Evolutionary conservation across 2,329 filamentous ascomycete genomes (phyloP).

Genomic region (Ceratocystis huliohia): DNA sequence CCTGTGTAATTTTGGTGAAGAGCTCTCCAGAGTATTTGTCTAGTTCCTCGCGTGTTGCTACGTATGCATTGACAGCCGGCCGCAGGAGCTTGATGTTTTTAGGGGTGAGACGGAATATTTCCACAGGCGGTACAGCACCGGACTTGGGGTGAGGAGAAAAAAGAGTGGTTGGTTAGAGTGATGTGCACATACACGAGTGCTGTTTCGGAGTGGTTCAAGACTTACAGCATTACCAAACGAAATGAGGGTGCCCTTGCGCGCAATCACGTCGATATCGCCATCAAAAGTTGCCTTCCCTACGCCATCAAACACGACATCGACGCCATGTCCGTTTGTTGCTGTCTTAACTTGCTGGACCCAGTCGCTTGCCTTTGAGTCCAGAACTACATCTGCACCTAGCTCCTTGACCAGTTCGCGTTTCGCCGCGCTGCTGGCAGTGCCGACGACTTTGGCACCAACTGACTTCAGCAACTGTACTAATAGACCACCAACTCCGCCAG

Average conservation of each 20-base stretch:
- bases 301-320: constrained; percentile 69
- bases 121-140: constrained; percentile 61
- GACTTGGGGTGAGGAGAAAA: constrained; percentile 28
- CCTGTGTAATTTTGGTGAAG: constrained; percentile 55
- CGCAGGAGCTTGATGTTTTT: constrained; percentile 70
- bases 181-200: neutral
- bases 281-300: constrained; percentile 82
- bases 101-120: constrained; percentile 42
- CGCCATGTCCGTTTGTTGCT: constrained; percentile 60
- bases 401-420: constrained; percentile 58
- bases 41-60: constrained; percentile 56
- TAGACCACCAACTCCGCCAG: constrained; percentile 66
- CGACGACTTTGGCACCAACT: constrained; percentile 66
- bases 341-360: constrained; percentile 48
- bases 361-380: constrained; percentile 40
- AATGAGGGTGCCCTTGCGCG: constrained; percentile 62
- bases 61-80: constrained; percentile 60
- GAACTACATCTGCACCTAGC: constrained; percentile 57
- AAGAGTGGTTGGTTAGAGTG: neutral
- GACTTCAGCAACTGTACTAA: constrained; percentile 61
- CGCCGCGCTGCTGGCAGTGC: constrained; percentile 59
- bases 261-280: constrained; percentile 57
- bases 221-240: constrained; percentile 69
- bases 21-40: constrained; percentile 58
- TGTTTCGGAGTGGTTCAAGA: constrained; percentile 17